Evolutionary conservation across 2,329 filamentous ascomycete genomes (phyloP), one percentile per base, ranked within the genome.

Genomic region (Furcasterigmium sp.): DNA sequence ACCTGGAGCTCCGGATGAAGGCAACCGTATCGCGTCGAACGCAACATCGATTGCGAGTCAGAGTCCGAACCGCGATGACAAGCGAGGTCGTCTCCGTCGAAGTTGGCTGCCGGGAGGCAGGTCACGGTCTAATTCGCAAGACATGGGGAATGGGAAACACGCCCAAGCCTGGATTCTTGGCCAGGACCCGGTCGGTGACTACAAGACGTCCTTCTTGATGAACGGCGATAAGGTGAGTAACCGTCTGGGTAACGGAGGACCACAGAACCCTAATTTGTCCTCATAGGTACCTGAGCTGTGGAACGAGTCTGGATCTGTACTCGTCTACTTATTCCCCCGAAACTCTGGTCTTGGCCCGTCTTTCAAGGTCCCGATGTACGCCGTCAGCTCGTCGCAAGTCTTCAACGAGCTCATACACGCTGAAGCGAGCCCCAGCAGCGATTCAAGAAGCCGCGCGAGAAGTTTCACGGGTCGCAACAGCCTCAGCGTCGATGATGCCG

Each of bases 251-350:
- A 17, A 32, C 29, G 5, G 8, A 8, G 15, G 3, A 15, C 23
- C 18, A 14, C 37, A 20, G 36, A 41, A 26, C 44, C 37, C 25
- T 32, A 17, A 21, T n/a, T 45, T 4, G 35, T 46, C 36, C 32
- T 40, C 32, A 11, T 45, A 82, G 78, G 76, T 84, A 4, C 78
- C 80, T 2, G 82, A 85, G 57, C 60, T 85, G 17, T 85, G 82
- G 82, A 77, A 80, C 50, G 78, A 83, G 43, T 64, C 59, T 41
- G 80, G 76, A 30, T 73, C 73, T 47, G 70, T 82, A 19, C 65
- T 70, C 40, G 70, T 85, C 17, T 79, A 80, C 51, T 61, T 85
- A 4, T 75, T 75, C 44, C 69, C 79, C 1, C 70, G 66, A 43
- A 63, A 64, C 5, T 72, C 65, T 46, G 71, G 71, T 9, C 61